Base-by-base conservation (phyloP, 257 asterid genomes). In the Hygrophila difformis region DNA sequence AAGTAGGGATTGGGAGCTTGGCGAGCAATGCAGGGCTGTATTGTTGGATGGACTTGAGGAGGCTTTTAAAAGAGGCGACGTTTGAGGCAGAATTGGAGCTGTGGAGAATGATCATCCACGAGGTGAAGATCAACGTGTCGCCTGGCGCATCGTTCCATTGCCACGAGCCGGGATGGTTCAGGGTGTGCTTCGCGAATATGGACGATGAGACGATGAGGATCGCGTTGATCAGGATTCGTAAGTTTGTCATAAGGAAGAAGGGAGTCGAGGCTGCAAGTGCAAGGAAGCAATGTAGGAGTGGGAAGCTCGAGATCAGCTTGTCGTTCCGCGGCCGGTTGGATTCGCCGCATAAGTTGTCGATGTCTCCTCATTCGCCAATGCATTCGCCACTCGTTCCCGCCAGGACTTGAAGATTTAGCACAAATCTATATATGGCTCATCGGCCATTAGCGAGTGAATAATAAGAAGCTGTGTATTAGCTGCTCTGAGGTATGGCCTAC, bases 381-480 rank as follows among this genome's bases (percentile, higher is more conserved):
- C 23, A 76, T 18, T 87, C 97, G 17, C 97, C 97, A 19, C 81
- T 87, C 0, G 94, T 83, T 49, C 79, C 78, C 3, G 88, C 82
- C 3, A 66, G 60, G 74, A 71, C 67, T 35, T 78, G 63, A 62
- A 21, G 29, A 15, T 1, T 12, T 14, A 22, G 2, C n/a, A 36
- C 6, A 11, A 18, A 7, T 3, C 29, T 24, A n/a, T n/a, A n/a
- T n/a, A n/a, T n/a, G n/a, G n/a, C n/a, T n/a, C n/a, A n/a, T n/a
- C n/a, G n/a, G n/a, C n/a, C n/a, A n/a, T n/a, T n/a, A n/a, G n/a
- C n/a, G n/a, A n/a, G n/a, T n/a, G n/a, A n/a, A n/a, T n/a, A n/a
- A n/a, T n/a, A n/a, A n/a, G n/a, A n/a, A n/a, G n/a, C n/a, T n/a
- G n/a, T n/a, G n/a, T n/a, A n/a, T n/a, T n/a, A n/a, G n/a, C n/a